phyloP scores from a whole-genome alignment of 768 basidiomycete species.

The Leccinum boreale region DNA sequence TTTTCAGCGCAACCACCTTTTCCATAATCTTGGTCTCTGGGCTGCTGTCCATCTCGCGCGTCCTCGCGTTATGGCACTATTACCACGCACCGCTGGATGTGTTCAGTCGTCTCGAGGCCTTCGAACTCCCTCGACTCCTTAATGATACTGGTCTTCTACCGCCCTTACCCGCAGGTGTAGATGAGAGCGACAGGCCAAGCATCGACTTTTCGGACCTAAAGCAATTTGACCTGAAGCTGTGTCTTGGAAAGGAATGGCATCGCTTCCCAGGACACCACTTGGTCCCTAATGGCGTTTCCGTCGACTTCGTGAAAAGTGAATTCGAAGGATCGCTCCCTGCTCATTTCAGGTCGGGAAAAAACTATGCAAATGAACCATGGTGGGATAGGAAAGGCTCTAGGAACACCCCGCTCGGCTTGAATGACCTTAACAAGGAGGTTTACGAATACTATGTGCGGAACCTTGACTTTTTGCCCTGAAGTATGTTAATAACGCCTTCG shows the following conservation, averaged over 20 bases:
- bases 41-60: constrained; percentile 73
- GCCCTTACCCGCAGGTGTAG: constrained; percentile 37
- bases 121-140: constrained; percentile 80
- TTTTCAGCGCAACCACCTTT: constrained; percentile 78
- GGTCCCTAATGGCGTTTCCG: constrained; percentile 74
- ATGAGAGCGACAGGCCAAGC: constrained; percentile 43
- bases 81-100: constrained; percentile 87
- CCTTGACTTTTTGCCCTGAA: neutral
- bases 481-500: constrained; percentile 3
- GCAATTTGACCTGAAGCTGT: constrained; percentile 71
- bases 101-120: constrained; percentile 64
- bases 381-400: constrained; percentile 55
- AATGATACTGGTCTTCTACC: constrained; percentile 66
- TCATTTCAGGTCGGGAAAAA: constrained; percentile 53
- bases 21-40: constrained; percentile 62
- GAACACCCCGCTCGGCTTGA: constrained; percentile 61
- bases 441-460: constrained; percentile 69
- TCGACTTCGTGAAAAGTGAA: constrained; percentile 90
- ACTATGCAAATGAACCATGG: constrained; percentile 24
- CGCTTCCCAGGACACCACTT: constrained; percentile 90
- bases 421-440: constrained; percentile 86
- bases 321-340: constrained; percentile 88
- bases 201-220: constrained; percentile 69
- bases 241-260: constrained; percentile 95
- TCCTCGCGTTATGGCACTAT: constrained; percentile 80